Conservation (phyloP, 2,329 filamentous ascomycete genomes). For the Penicillium sumatraense region DNA sequence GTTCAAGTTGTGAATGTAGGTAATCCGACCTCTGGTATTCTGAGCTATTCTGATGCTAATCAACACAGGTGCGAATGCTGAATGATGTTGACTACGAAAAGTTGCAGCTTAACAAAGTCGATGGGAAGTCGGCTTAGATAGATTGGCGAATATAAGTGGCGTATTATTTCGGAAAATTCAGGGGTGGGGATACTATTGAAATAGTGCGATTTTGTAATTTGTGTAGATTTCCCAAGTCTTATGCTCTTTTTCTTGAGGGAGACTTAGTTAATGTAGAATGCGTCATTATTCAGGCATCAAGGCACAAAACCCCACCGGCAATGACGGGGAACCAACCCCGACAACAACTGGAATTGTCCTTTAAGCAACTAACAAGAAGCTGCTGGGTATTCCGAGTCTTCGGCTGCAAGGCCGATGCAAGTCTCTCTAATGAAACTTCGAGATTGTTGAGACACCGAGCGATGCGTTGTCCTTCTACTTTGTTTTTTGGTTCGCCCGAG, state of each 20-base stretch:
- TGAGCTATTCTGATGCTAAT: not conserved
- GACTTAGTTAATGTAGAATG: not conserved
- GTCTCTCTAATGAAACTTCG: too few species aligned
- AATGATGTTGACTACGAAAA: not conserved
- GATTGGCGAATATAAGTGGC: too few species aligned
- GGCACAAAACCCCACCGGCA: not conserved
- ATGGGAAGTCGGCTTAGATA: not conserved
- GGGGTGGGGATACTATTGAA: too few species aligned
- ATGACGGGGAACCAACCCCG: not conserved
- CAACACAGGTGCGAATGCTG: not conserved
- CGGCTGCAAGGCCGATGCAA: not conserved
- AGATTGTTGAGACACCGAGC: too few species aligned
- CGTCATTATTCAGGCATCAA: conserved; percentile 1
- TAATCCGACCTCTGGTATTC: not conserved
- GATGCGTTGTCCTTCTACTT: too few species aligned
- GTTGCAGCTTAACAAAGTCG: not conserved
- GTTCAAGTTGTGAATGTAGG: not conserved
- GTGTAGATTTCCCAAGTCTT: not conserved
- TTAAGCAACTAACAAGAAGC: too few species aligned
- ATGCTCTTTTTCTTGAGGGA: not conserved
- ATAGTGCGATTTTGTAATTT: too few species aligned
- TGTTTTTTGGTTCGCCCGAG: not conserved
- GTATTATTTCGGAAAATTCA: not conserved
- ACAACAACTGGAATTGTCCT: not conserved
- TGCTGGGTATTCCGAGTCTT: not conserved